These are phyloP conservation scores for Termitomyces sp. DNA, from an alignment of 768 basidiomycete species.

Conservation along the genomic window DNA sequence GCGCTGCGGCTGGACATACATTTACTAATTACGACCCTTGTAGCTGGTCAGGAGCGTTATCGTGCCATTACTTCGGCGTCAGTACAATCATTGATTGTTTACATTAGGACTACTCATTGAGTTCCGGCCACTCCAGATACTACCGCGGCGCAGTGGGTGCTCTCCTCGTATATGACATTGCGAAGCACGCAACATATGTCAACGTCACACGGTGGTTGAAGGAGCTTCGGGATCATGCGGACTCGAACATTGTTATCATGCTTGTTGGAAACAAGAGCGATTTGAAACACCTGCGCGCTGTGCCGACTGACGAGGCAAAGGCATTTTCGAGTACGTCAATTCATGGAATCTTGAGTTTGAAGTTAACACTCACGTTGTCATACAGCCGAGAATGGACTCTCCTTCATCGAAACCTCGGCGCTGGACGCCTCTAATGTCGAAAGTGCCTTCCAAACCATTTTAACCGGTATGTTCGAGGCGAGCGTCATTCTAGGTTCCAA, in stretches of 20 bases:
- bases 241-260: slow-evolving; percentile 93
- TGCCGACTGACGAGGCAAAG: slow-evolving; percentile 97
- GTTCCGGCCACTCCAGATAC: slow-evolving; percentile 49
- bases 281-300: slow-evolving; percentile 94
- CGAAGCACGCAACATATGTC: slow-evolving; percentile 90
- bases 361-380: slow-evolving; percentile 4
- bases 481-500: neutral
- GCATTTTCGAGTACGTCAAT: slow-evolving; percentile 68
- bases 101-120: neutral
- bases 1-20: neutral
- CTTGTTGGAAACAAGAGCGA: slow-evolving; percentile 98
- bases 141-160: slow-evolving; percentile 96
- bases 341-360: neutral
- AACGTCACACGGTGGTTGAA: slow-evolving; percentile 96
- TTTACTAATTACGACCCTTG: slow-evolving; percentile 3
- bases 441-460: slow-evolving; percentile 93
- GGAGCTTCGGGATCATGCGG: slow-evolving; percentile 93
- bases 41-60: slow-evolving; percentile 96
- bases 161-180: slow-evolving; percentile 90
- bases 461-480: slow-evolving; percentile 61
- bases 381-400: slow-evolving; percentile 83
- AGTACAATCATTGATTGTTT: slow-evolving; percentile 23
- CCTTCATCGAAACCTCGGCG: slow-evolving; percentile 98
- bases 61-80: slow-evolving; percentile 96
- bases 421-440: slow-evolving; percentile 99